Conservation (phyloP, 2,329 filamentous ascomycete genomes). For the Xylaria sp. region DNA sequence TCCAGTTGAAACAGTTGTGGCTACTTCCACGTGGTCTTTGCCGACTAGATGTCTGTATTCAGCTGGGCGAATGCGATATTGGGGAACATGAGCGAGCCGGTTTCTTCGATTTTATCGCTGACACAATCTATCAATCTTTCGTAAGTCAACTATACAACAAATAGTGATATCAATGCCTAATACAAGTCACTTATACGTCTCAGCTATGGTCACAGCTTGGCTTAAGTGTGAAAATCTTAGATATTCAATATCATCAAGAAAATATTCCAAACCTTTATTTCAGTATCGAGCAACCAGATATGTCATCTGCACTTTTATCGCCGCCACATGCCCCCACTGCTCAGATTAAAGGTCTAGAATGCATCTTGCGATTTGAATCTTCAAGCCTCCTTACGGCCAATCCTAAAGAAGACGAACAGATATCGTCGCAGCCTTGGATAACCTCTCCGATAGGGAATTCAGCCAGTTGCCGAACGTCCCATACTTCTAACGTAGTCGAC, state of each 20-base stretch:
- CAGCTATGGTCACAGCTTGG: conserved; percentile 47
- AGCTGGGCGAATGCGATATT: conserved; percentile 28
- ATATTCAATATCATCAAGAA: conserved; percentile 39
- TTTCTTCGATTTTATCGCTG: conserved; percentile 42
- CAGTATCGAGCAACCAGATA: conserved; percentile 46
- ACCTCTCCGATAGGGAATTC: neutral
- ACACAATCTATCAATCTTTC: conserved; percentile 39
- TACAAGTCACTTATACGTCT: conserved; percentile 28
- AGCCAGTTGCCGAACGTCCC: neutral
- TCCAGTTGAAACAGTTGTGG: conserved; percentile 44
- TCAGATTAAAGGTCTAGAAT: conserved; percentile 46
- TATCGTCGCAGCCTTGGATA: neutral
- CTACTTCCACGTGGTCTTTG: conserved; percentile 44
- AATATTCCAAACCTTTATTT: conserved; percentile 46
- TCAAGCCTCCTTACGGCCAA: neutral
- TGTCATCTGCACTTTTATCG: conserved; percentile 45
- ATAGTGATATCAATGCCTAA: neutral
- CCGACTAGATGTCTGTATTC: conserved; percentile 42
- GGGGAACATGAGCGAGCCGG: conserved; percentile 13
- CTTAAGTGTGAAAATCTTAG: conserved; percentile 39
- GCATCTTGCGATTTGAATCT: conserved; percentile 37
- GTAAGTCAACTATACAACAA: conserved; percentile 36
- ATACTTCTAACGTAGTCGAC: neutral
- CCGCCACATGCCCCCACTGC: conserved; percentile 44
- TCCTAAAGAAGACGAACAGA: neutral